Evolutionary conservation across 495 filamentous ascomycete genomes (phyloP).

Genomic region (Aspergillus biplanus): DNA sequence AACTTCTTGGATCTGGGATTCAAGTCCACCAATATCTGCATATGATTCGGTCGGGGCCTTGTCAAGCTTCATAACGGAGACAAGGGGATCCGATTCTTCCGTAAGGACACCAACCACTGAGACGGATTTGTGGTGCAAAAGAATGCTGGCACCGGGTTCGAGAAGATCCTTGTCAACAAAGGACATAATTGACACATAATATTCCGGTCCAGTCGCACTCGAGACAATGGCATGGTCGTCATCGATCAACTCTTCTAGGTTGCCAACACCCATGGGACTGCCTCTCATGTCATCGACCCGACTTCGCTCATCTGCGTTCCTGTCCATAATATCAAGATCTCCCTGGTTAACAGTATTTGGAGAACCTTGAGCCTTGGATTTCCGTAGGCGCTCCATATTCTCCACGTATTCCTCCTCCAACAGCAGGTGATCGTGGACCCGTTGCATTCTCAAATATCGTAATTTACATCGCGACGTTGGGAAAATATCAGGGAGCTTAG

Average conservation of each 20-base stretch:
- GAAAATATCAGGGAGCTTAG: conserved; percentile 91
- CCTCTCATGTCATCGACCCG: conserved; percentile 98
- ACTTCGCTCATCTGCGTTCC: conserved; percentile 93
- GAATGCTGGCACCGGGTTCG: conserved; percentile 92
- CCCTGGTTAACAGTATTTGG: conserved; percentile 53
- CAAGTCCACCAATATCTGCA: conserved; percentile 96
- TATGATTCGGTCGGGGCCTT: conserved; percentile 99
- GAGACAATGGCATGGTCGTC: conserved; percentile 99
- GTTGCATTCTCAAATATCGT: conserved; percentile 94
- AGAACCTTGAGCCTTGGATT: conserved; percentile 82
- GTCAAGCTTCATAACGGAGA: conserved; percentile 99
- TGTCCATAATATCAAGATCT: conserved; percentile 55
- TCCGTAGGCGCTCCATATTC: conserved; percentile 94
- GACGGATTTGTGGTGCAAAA: conserved; percentile 96
- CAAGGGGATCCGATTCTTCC: conserved; percentile 92
- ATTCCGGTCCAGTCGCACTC: conserved; percentile 95
- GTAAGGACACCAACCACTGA: conserved; percentile 97
- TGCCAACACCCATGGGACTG: conserved; percentile 97
- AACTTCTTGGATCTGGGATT: conserved; percentile 96
- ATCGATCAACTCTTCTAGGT: conserved; percentile 98
- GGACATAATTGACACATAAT: conserved; percentile 99
- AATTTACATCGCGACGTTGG: conserved; percentile 98
- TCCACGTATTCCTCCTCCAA: conserved; percentile 98
- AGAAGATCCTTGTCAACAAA: conserved; percentile 99
- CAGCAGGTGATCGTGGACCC: conserved; percentile 94